Evolutionary conservation across 2,329 filamentous ascomycete species (phyloP).

Genomic region (Aspergillus flavus): DNA sequence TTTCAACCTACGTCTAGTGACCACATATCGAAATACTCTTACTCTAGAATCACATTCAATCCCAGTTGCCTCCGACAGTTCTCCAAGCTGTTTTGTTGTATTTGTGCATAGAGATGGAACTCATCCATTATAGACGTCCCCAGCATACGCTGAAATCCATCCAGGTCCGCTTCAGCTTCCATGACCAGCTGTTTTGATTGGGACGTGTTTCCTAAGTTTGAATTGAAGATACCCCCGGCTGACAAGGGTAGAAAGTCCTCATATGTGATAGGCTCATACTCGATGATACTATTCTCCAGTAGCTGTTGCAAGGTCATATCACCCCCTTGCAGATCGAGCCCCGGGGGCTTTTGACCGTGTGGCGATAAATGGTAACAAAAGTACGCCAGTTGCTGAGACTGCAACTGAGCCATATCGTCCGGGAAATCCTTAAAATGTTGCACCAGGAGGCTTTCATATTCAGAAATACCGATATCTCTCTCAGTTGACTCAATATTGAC

Average conservation of each 20-base stretch:
- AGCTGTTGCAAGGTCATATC: constrained; percentile 31
- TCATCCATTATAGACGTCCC: constrained; percentile 27
- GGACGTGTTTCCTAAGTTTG: constrained; percentile 39
- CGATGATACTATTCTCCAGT: constrained; percentile 35
- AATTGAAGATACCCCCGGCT: constrained; percentile 56
- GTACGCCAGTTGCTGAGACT: constrained; percentile 42
- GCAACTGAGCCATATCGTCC: constrained; percentile 45
- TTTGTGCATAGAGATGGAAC: constrained; percentile 30
- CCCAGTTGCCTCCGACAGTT: constrained; percentile 23
- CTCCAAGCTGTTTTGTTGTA: constrained; percentile 28
- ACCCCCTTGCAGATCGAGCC: background rate
- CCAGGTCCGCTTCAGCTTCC: constrained; percentile 29
- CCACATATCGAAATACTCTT: background rate
- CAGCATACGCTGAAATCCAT: constrained; percentile 29
- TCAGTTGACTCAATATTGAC: constrained; percentile 22
- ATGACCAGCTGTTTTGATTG: constrained; percentile 27
- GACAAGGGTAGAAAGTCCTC: constrained; percentile 59
- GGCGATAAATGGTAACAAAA: constrained; percentile 38
- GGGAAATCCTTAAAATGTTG: constrained; percentile 44
- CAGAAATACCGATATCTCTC: background rate
- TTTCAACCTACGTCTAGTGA: background rate
- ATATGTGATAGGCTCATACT: constrained; percentile 52
- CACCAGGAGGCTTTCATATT: constrained; percentile 25
- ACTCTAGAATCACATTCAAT: constrained; percentile 6
- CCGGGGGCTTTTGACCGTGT: background rate